phyloP scores from a whole-genome alignment of 192 early-diverging fungal genomes.

The Linnemannia zychae region DNA sequence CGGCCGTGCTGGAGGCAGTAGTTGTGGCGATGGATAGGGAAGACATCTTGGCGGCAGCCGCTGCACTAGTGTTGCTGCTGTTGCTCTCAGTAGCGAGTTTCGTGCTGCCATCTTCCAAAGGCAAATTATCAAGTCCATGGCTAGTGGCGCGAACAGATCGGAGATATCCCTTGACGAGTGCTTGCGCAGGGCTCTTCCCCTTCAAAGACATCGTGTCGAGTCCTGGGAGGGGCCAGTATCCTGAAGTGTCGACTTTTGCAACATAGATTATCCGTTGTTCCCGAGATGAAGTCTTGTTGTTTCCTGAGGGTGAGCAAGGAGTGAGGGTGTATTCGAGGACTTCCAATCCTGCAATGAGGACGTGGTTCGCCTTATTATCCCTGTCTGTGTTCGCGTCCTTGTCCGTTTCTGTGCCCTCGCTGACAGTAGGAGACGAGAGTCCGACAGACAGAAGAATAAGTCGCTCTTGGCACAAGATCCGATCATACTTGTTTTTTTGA shows the following conservation, averaged over 20 bases:
- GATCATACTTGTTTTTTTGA: constrained; percentile 13
- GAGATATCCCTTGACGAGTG: constrained; percentile 56
- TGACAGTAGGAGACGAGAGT: background rate
- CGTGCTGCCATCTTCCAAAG: background rate
- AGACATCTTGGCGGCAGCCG: background rate
- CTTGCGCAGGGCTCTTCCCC: constrained; percentile 29
- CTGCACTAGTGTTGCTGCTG: background rate
- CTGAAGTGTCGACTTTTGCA: constrained; percentile 63
- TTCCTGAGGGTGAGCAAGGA: background rate
- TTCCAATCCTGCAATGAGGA: constrained; percentile 40
- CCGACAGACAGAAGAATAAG: constrained; percentile 28
- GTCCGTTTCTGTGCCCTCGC: background rate
- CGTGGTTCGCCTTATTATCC: background rate
- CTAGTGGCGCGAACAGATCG: constrained; percentile 11
- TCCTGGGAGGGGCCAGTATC: constrained; percentile 38
- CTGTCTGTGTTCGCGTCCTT: background rate
- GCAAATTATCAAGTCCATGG: background rate
- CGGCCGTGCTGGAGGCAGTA: background rate
- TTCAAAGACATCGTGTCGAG: background rate
- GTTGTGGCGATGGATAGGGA: background rate
- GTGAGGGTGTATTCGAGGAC: constrained; percentile 37
- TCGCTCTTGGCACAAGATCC: constrained; percentile 36
- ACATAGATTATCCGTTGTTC: constrained; percentile 53
- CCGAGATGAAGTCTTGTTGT: background rate
- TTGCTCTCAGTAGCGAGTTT: background rate